A percentile compares a stretch with the other conserved stretches of the same genome.
These are phyloP conservation scores for Glomus cerebriforme DNA, from an alignment of 192 early-diverging fungal species.

Conservation along the genomic window DNA sequence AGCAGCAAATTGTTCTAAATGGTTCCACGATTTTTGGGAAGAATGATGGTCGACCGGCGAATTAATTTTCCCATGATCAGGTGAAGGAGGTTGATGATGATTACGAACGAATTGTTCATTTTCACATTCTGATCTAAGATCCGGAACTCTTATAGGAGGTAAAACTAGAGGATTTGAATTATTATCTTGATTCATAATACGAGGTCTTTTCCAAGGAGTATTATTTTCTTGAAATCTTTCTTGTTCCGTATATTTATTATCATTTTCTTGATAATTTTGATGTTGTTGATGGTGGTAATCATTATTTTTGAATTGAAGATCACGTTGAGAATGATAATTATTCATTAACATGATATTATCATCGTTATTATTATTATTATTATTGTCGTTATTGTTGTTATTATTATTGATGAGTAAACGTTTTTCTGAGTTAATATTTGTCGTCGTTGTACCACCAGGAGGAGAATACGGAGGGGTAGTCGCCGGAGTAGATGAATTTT, in stretches of 20 bases:
- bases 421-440: not conserved
- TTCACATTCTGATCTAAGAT: not conserved
- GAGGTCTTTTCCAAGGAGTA: not conserved
- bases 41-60: not conserved
- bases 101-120: not conserved
- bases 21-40: slow-evolving; percentile 6
- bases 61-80: not conserved
- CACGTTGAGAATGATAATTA: not conserved
- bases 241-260: not conserved
- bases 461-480: slow-evolving; percentile 16
- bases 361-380: too few relatives aligned
- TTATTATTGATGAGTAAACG: not conserved
- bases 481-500: not conserved
- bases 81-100: not conserved
- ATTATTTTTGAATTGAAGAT: not conserved
- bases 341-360: too few relatives aligned
- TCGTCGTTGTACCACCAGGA: not conserved
- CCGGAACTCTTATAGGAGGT: not conserved
- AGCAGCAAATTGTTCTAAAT: slow-evolving; percentile 24
- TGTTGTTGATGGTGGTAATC: not conserved
- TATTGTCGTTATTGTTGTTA: too few relatives aligned
- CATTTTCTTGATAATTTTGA: not conserved
- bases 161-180: not conserved
- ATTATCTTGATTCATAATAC: not conserved
- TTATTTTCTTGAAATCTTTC: not conserved